Conservation (phyloP, 352 stramenopile genomes). For the Peronospora farinosa region DNA sequence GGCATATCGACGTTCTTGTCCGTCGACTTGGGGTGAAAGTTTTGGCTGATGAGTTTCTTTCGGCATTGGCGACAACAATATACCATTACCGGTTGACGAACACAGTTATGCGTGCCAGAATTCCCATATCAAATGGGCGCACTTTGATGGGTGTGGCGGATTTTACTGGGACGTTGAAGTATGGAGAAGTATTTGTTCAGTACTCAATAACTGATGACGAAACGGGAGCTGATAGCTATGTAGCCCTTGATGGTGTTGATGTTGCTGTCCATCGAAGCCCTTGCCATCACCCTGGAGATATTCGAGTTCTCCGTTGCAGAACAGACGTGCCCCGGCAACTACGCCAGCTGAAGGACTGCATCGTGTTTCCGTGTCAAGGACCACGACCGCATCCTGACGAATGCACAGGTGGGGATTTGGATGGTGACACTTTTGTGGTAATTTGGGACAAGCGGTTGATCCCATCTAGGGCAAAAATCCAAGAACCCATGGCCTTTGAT, state of each 20-base stretch:
- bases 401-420: slow-evolving; percentile 74
- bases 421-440: slow-evolving; percentile 74
- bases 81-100: slow-evolving; percentile 70
- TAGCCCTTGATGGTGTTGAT: slow-evolving; percentile 35
- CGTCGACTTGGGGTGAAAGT: slow-evolving; percentile 36
- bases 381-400: slow-evolving; percentile 67
- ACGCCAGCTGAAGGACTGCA: slow-evolving; percentile 46
- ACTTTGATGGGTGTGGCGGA: slow-evolving; percentile 79
- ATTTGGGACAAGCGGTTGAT: slow-evolving; percentile 79
- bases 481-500: slow-evolving; percentile 46
- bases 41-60: slow-evolving; percentile 42
- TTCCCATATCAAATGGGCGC: slow-evolving; percentile 59
- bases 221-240: slow-evolving; percentile 11
- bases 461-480: slow-evolving; percentile 33
- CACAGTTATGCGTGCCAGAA: slow-evolving; percentile 63
- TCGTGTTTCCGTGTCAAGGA: slow-evolving; percentile 73
- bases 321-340: slow-evolving; percentile 43
- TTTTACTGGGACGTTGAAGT: slow-evolving; percentile 59
- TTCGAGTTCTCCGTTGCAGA: slow-evolving; percentile 55
- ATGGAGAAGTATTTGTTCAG: slow-evolving; percentile 75
- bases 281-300: slow-evolving; percentile 71
- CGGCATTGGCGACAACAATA: slow-evolving; percentile 45
- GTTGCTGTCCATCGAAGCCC: slow-evolving; percentile 71
- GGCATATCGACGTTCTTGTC: slow-evolving; percentile 36
- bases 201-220: slow-evolving; percentile 46